These are phyloP conservation scores for Chrysanthemum makinoi DNA, from an alignment of 129 eudicot species.

Conservation along the genomic window DNA sequence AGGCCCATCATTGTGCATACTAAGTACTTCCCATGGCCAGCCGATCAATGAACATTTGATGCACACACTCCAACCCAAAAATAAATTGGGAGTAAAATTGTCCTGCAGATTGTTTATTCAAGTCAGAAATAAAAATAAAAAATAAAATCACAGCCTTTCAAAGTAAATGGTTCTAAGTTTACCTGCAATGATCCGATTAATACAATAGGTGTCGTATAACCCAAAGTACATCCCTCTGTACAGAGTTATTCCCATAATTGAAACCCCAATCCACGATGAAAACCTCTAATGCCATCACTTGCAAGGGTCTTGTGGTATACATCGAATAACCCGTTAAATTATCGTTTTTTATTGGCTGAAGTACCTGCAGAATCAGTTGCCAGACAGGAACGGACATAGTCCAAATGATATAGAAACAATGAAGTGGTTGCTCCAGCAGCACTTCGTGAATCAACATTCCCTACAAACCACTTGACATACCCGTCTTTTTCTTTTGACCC, in stretches of 20 bases:
- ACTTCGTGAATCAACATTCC: constrained; percentile 98
- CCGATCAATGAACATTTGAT: no score
- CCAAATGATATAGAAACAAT: constrained; percentile 83
- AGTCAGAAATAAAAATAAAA: background rate
- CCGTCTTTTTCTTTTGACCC: constrained; percentile 92
- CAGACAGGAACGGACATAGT: constrained; percentile 87
- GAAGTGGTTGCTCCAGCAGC: constrained; percentile 99
- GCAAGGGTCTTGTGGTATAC: constrained; percentile 74
- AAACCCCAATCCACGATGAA: constrained; percentile 89
- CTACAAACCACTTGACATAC: constrained; percentile 86
- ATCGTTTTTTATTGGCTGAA: constrained; percentile 39
- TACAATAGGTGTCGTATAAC: constrained; percentile 77
- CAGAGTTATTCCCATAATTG: constrained; percentile 88
- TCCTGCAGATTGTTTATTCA: constrained; percentile 49
- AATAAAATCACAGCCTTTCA: background rate
- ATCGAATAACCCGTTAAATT: constrained; percentile 74
- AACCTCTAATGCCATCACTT: constrained; percentile 78
- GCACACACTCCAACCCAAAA: constrained; percentile 82
- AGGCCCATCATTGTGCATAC: no score
- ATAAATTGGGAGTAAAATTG: constrained; percentile 76
- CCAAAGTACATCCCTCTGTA: constrained; percentile 98
- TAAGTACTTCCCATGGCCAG: no score
- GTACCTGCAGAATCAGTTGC: constrained; percentile 61
- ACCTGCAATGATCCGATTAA: constrained; percentile 86
- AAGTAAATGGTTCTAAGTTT: background rate